Base-by-base conservation (phyloP, 306 rosid species). In the Citrullus amarus region DNA sequence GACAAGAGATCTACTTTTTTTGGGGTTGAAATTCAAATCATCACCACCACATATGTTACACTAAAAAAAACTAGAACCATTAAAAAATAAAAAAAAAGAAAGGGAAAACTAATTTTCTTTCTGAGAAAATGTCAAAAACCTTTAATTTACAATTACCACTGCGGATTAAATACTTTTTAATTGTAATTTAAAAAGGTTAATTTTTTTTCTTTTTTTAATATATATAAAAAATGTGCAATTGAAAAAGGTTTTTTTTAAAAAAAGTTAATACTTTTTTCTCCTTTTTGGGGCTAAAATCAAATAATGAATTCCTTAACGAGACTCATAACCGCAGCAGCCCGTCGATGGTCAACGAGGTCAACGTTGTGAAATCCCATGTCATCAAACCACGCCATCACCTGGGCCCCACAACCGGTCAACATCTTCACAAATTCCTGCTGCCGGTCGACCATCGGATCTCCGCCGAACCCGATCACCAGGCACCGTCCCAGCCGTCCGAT, bases 381-480 rank as follows among this genome's bases (percentile, higher is more conserved):
- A 74, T 86, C 93, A 80, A 92, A 92, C 46, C 79, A 39, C 0
- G 96, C 92, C 10, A 86, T 85, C 9, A 92, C 92, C 3, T 81
- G 88, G 34, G 83, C 93, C 59, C 97, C 96, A 76, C 81, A 53
- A 20, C 79, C 79, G 3, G 43, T 88, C 84, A 93, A 66, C 93
- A 93, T 62, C 3, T 85, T 87, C 75, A 85, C 96, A 18, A 89
- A 75, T 13, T 89, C 85, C 13, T 84, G 89, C 38, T 91, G 96
- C 6, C 87, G 54, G 63, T 93, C 98, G 10, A 89, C 65, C 91
- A 91, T 80, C 12, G 88, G 85, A 82, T 91, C 94, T 30, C 84
- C 87, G 48, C 88, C 84, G 46, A 80, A 93, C 9, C 98, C 98
- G 11, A 88, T 78, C 39, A 93, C 88, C 56, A 93, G 86, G 54